These are phyloP conservation scores for Vitis cinerea DNA, from an alignment of 164 flowering plant species.

Conservation along the genomic window DNA sequence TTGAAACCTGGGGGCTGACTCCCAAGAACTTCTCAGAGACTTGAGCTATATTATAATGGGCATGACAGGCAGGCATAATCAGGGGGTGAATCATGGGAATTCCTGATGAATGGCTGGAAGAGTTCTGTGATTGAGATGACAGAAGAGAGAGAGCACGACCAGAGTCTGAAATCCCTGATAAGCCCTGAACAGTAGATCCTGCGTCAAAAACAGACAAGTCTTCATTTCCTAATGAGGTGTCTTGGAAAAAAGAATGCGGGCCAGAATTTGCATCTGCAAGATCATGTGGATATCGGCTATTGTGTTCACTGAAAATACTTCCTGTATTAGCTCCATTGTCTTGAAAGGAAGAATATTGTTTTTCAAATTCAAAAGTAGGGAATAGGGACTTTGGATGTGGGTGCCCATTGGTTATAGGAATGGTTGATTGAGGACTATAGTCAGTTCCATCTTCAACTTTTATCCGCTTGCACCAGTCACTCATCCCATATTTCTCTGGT, in stretches of 20 bases:
- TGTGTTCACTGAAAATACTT: constrained; percentile 25
- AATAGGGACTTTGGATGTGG: constrained; percentile 23
- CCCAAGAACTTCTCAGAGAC: constrained; percentile 31
- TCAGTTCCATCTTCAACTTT: constrained; percentile 39
- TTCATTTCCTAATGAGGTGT: constrained; percentile 31
- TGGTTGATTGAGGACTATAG: constrained; percentile 23
- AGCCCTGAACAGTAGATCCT: constrained; percentile 35
- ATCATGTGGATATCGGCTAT: constrained; percentile 24
- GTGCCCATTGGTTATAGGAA: constrained; percentile 26
- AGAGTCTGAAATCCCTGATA: constrained; percentile 45
- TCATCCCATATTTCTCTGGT: constrained; percentile 33
- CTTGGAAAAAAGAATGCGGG: constrained; percentile 26
- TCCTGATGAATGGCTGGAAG: constrained; percentile 37
- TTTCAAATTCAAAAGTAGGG: constrained; percentile 23
- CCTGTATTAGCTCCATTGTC: constrained; percentile 19
- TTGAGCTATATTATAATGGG: constrained; percentile 26
- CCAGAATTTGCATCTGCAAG: constrained; percentile 22
- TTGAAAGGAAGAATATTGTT: constrained; percentile 26
- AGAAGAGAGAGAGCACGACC: constrained; percentile 83
- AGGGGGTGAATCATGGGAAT: constrained; percentile 32
- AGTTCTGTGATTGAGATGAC: constrained; percentile 58
- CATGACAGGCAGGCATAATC: constrained; percentile 20
- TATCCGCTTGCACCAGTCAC: constrained; percentile 28
- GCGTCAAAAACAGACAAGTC: constrained; percentile 32
- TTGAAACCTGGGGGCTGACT: constrained; percentile 30